phyloP scores from a whole-genome alignment of 371 early-diverging fungal species.

The Rozella allomycis region DNA sequence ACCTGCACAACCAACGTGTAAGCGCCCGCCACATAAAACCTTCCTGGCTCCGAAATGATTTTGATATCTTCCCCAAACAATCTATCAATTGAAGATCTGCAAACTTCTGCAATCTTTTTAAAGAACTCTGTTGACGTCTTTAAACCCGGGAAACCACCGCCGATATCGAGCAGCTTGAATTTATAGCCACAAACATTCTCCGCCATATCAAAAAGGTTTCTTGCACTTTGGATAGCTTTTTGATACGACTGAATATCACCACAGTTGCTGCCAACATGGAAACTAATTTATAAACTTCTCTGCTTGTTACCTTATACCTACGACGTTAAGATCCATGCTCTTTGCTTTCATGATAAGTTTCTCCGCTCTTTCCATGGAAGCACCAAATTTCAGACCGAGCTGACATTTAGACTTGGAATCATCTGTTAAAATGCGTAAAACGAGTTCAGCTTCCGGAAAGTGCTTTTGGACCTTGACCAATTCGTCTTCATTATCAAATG shows the following conservation, averaged over 20 bases:
- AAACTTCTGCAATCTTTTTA: conserved; percentile 53
- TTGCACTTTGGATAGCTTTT: conserved; percentile 69
- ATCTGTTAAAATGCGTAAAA: conserved; percentile 82
- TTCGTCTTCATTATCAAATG: conserved; percentile 93
- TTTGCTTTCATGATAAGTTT: conserved; percentile 46
- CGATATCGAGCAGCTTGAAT: conserved; percentile 68
- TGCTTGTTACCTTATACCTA: conserved; percentile 54
- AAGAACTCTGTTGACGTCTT: conserved; percentile 46
- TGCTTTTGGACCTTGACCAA: conserved; percentile 64
- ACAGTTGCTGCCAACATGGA: conserved; percentile 89
- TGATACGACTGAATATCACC: conserved; percentile 66
- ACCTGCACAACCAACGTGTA: conserved; percentile 78
- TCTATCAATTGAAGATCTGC: conserved; percentile 50
- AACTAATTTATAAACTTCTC: conserved; percentile 7
- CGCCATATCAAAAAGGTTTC: conserved; percentile 66
- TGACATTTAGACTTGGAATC: conserved; percentile 77
- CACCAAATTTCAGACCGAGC: conserved; percentile 91
- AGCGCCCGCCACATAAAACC: conserved; percentile 82
- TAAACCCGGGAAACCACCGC: conserved; percentile 92
- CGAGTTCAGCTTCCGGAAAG: conserved; percentile 59
- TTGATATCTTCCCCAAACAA: conserved; percentile 43
- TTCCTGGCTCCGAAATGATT: conserved; percentile 91
- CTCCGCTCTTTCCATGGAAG: conserved; percentile 43
- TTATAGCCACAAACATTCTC: conserved; percentile 44
- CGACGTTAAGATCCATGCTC: conserved; percentile 55